Evolutionary conservation across 2,329 filamentous ascomycete species (phyloP), one percentile per base, ranked within the genome.

Genomic region (Acrodontium crateriforme): DNA sequence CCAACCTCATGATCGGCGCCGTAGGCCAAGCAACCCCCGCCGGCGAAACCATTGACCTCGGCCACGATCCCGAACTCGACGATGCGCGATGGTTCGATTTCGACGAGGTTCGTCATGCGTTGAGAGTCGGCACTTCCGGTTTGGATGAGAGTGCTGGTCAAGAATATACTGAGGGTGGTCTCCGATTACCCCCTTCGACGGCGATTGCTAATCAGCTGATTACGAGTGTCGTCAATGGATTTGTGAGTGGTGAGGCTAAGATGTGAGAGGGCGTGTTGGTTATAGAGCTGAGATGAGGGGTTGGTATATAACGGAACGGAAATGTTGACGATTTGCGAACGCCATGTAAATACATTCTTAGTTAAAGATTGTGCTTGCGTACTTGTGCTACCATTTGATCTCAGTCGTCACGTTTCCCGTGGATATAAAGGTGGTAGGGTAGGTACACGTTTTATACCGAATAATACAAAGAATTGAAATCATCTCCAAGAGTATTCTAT

Each of bases 151-250:
- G 61, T 1, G 59, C 76, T 2, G 69, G 71, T 0, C 58, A 68
- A 21, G 76, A 67, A 8, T 85, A 84, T 47, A 77, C 74, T 49
- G 73, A 85, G 50, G 84, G 83, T 0, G 71, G 66, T 3, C 54
- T 98, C 59, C 70, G 82, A 31, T 55, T 98, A 49, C 89, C 89
- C 24, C 83, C 84, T 2, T 60, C 66, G 33, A 92, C 84, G 18
- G 87, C 89, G 2, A 95, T 98, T 65, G 89, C 89, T 10, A 80
- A 95, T 54, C 79, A 85, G 51, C 57, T 95, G 48, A 74, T 98
- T 43, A 67, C 63, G 28, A 82, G 84, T 1, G 83, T 93, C 9
- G 69, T 77, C 1, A 71, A 74, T 27, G 83, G 83, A 0, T 89
- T 80, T 50, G 59, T 80, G 34, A 64, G 63, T 8, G 62, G 60